phyloP scores from a whole-genome alignment of 75 land plant genomes.

The Cunninghamia lanceolata region DNA sequence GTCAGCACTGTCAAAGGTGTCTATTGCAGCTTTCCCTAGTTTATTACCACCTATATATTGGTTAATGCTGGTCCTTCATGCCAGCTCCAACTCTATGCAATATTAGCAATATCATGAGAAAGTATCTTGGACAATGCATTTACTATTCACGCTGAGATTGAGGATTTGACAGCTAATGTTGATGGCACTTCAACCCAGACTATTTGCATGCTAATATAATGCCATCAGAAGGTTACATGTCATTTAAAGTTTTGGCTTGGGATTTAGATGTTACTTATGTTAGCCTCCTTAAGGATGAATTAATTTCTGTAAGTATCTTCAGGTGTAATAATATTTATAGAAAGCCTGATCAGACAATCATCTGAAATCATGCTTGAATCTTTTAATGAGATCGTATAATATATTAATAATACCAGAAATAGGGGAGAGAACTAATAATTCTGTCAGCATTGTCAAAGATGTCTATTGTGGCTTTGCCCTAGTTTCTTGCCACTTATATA shows the following conservation, averaged over 20 bases:
- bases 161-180: no score
- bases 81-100: no score
- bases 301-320: background rate
- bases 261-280: background rate
- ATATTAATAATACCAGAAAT: background rate
- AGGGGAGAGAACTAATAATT: background rate
- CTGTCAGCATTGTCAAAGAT: background rate
- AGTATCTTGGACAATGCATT: no score
- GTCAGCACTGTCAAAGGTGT: background rate
- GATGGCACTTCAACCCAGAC: no score
- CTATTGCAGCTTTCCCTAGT: background rate
- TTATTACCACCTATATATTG: background rate
- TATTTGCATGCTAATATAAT: no score
- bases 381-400: background rate
- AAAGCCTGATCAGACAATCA: background rate
- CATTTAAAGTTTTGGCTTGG: background rate
- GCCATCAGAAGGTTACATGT: no score
- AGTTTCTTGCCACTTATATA: background rate
- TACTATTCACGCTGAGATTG: no score
- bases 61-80: no score
- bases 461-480: background rate
- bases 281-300: background rate
- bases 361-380: background rate
- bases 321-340: background rate
- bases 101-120: no score